These are phyloP conservation scores for Suillus decipiens DNA, from an alignment of 768 basidiomycete genomes.

Conservation along the genomic window DNA sequence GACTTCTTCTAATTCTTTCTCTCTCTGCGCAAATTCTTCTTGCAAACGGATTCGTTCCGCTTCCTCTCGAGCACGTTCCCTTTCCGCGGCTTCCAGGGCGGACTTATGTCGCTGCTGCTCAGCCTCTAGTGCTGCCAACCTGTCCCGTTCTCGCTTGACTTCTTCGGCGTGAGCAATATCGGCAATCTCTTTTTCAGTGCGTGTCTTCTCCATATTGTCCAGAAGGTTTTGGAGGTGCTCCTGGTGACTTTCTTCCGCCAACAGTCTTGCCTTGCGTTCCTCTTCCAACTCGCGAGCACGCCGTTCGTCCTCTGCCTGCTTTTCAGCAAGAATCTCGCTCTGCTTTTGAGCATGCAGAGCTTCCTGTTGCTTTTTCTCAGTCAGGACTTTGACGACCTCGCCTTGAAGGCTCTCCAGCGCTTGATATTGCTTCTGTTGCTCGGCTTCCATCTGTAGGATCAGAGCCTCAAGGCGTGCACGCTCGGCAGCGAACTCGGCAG, in stretches of 20 bases:
- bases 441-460: constrained; percentile 29
- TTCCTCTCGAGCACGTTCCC: constrained; percentile 25
- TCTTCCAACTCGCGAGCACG: constrained; percentile 32
- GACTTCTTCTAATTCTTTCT: constrained; percentile 26
- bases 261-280: constrained; percentile 30
- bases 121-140: constrained; percentile 30
- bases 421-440: constrained; percentile 19
- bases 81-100: constrained; percentile 28
- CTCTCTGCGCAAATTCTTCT: constrained; percentile 29
- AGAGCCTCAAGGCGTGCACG: constrained; percentile 33
- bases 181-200: constrained; percentile 23
- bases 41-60: constrained; percentile 31
- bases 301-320: constrained; percentile 30
- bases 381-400: constrained; percentile 29
- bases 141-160: constrained; percentile 29
- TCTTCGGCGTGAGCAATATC: constrained; percentile 29
- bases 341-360: constrained; percentile 29
- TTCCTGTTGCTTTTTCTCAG: constrained; percentile 31
- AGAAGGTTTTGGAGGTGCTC: constrained; percentile 31
- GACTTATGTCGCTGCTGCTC: constrained; percentile 31
- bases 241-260: constrained; percentile 30
- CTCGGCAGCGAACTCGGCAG: constrained; percentile 40
- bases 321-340: constrained; percentile 26
- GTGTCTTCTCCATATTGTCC: constrained; percentile 27
- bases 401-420: constrained; percentile 29